These are phyloP conservation scores for Cercophora newfieldiana DNA, from an alignment of 495 filamentous ascomycete species.

Conservation along the genomic window DNA sequence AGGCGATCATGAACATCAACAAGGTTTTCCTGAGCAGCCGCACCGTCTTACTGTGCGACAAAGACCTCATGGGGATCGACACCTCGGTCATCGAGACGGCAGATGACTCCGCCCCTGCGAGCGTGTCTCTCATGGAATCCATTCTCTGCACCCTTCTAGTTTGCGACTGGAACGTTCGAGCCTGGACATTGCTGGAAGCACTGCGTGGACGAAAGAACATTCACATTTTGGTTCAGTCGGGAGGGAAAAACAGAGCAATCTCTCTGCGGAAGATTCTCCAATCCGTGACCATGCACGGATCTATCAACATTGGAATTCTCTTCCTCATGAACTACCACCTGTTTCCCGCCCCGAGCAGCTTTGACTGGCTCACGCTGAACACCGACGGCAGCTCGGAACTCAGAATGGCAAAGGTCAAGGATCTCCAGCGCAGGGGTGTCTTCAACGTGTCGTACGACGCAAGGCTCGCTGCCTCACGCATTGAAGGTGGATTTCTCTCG, in stretches of 20 bases:
- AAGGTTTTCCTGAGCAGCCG: background rate
- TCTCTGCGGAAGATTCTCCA: background rate
- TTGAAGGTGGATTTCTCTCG: background rate
- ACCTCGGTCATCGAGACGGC: background rate
- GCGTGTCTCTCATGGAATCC: background rate
- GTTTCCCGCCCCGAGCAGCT: too few relatives aligned
- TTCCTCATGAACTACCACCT: background rate
- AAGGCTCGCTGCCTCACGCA: too few relatives aligned
- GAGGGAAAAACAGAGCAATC: background rate
- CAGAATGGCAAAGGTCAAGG: too few relatives aligned
- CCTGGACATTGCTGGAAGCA: conserved; percentile 1
- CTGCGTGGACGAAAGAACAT: background rate
- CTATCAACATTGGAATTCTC: background rate
- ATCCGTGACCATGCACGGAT: background rate
- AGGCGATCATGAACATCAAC: conserved; percentile 5
- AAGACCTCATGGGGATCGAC: background rate
- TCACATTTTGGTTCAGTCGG: background rate
- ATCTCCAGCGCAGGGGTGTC: too few relatives aligned
- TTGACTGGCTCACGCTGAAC: too few relatives aligned
- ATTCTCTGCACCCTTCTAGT: background rate
- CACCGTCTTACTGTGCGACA: background rate
- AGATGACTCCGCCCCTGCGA: too few relatives aligned
- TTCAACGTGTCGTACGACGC: too few relatives aligned
- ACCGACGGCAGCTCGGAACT: background rate
- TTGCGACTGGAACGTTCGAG: conserved; percentile 7